These are phyloP conservation scores for Blastomyces gilchristii DNA, from an alignment of 2,329 filamentous ascomycete genomes.

Conservation along the genomic window DNA sequence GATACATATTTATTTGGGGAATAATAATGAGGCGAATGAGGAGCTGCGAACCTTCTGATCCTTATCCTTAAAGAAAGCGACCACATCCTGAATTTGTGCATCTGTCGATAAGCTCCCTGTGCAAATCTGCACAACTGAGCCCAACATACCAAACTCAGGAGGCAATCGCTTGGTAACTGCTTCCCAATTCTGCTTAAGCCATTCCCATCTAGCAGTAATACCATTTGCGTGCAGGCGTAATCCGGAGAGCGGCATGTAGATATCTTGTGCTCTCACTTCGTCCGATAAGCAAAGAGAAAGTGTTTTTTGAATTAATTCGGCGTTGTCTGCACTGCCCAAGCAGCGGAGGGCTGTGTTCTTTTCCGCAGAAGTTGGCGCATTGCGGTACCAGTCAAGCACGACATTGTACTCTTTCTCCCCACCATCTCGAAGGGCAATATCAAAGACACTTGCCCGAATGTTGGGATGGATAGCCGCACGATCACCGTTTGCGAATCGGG, in stretches of 20 bases:
- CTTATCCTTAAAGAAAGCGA: constrained; percentile 70
- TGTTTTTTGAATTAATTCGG: constrained; percentile 71
- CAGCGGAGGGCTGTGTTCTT: constrained; percentile 81
- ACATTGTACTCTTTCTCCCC: constrained; percentile 77
- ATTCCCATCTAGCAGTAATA: constrained; percentile 68
- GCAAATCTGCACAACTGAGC: constrained; percentile 70
- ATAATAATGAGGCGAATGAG: neutral
- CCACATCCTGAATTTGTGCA: constrained; percentile 64
- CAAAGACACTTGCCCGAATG: constrained; percentile 75
- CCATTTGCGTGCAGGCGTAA: constrained; percentile 68
- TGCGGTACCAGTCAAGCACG: constrained; percentile 64
- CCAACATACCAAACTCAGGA: constrained; percentile 76
- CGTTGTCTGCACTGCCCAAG: constrained; percentile 66
- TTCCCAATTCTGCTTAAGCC: constrained; percentile 86
- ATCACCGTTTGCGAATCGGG: constrained; percentile 71
- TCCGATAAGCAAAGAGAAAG: constrained; percentile 63
- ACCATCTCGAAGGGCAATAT: constrained; percentile 72
- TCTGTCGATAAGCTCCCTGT: constrained; percentile 69
- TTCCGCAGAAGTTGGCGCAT: constrained; percentile 69
- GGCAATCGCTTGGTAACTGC: constrained; percentile 68
- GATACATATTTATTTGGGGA: neutral
- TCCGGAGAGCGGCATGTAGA: constrained; percentile 77
- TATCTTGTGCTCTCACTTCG: constrained; percentile 87
- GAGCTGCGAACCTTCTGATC: constrained; percentile 56
- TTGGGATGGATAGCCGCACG: constrained; percentile 79